phyloP scores from a whole-genome alignment of 2,329 filamentous ascomycete genomes.

The Ophiocordyceps unilateralis region DNA sequence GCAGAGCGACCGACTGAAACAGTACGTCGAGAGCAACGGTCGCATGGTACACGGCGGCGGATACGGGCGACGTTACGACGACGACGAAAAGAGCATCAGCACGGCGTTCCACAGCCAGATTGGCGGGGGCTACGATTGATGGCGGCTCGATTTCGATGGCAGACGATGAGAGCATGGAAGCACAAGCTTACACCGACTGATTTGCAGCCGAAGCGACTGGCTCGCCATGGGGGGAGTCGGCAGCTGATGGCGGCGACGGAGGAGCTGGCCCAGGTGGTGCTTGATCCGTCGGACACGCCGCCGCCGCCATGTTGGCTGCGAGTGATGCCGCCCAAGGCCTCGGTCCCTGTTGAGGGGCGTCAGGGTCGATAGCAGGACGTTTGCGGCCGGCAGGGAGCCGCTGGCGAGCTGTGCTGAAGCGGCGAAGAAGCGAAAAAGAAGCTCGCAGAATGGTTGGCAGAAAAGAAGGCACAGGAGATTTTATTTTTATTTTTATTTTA shows the following conservation, averaged over 20 bases:
- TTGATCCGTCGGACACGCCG: background rate
- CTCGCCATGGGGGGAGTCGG: background rate
- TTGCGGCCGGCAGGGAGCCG: too few species aligned
- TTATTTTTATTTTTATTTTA: too few species aligned
- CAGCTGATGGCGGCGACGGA: background rate
- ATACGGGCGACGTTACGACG: constrained; percentile 59
- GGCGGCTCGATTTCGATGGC: background rate
- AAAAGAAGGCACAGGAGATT: too few species aligned
- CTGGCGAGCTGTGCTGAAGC: too few species aligned
- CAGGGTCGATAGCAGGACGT: background rate
- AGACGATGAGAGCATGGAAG: background rate
- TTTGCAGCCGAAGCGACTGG: background rate
- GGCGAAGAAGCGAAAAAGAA: too few species aligned
- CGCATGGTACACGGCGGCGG: constrained; percentile 50
- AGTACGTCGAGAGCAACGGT: constrained; percentile 77
- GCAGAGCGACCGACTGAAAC: constrained; percentile 63
- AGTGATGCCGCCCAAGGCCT: background rate
- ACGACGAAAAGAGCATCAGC: constrained; percentile 90
- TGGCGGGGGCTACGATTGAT: constrained; percentile 43
- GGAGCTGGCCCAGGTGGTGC: background rate
- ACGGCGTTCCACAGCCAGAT: constrained; percentile 95
- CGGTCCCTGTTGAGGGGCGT: background rate
- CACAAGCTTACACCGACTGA: background rate
- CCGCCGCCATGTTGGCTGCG: background rate
- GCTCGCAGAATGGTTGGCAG: too few species aligned